A percentile compares a stretch with the other conserved stretches of the same genome.
Conservation (phyloP, 2,329 filamentous ascomycete species). For the Venturia aucupariae region DNA sequence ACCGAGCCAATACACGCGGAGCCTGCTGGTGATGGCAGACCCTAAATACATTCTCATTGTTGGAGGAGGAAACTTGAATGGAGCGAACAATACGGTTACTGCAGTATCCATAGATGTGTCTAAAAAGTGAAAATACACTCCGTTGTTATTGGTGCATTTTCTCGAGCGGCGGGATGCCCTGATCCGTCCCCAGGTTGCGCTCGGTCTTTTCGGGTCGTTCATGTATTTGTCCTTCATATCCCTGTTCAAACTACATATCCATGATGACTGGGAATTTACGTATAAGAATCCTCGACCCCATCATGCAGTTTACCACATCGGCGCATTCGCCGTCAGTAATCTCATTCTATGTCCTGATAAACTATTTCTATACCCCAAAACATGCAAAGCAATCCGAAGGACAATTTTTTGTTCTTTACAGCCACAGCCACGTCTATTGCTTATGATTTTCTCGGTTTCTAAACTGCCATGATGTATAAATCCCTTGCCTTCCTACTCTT, state of each 20-base stretch:
- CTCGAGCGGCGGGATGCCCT: background rate
- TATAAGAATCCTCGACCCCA: background rate
- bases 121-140: background rate
- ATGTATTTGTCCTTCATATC: too few species aligned
- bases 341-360: too few species aligned
- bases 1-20: slow-evolving; percentile 36
- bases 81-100: slow-evolving; percentile 22
- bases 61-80: slow-evolving; percentile 29
- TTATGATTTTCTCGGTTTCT: background rate
- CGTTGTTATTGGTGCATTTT: slow-evolving; percentile 1
- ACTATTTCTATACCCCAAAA: background rate
- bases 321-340: background rate
- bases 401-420: background rate
- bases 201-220: background rate
- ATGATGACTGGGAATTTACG: too few species aligned
- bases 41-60: slow-evolving; percentile 31
- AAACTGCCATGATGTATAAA: background rate
- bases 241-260: too few species aligned
- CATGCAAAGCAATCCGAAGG: background rate
- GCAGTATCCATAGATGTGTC: slow-evolving; percentile 15
- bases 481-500: background rate
- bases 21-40: slow-evolving; percentile 36
- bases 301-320: background rate
- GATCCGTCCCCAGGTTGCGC: background rate
- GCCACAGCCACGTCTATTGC: background rate